Conservation (phyloP, 768 basidiomycete species). For the Mycena sanguinolenta region DNA sequence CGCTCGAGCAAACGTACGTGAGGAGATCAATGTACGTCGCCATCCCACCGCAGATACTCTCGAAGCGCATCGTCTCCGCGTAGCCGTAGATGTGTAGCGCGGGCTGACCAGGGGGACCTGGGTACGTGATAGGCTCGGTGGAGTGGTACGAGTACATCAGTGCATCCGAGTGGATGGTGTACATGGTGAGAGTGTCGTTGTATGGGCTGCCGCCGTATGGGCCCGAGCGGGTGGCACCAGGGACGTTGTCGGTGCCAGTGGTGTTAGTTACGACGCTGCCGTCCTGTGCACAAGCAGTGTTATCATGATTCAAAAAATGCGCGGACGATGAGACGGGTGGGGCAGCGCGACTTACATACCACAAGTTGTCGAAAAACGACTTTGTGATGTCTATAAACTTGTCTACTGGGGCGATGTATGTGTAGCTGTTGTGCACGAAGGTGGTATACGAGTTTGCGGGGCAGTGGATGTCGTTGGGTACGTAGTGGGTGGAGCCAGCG, state of each 20-base stretch:
- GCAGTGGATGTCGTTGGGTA: slow-evolving; percentile 16
- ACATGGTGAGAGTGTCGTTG: slow-evolving; percentile 7
- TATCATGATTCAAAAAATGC: too few species aligned
- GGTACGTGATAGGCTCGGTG: not conserved
- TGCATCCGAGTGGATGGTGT: not conserved
- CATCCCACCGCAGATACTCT: too few species aligned
- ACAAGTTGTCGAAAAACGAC: slow-evolving; percentile 25
- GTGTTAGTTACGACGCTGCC: too few species aligned
- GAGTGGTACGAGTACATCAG: not conserved
- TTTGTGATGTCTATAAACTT: slow-evolving; percentile 22
- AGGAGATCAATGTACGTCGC: not conserved
- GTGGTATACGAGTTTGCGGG: not conserved
- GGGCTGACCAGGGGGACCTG: not conserved
- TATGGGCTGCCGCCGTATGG: too few species aligned
- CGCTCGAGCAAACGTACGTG: not conserved
- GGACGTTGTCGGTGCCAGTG: too few species aligned
- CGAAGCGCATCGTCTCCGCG: slow-evolving; percentile 2
- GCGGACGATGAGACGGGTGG: too few species aligned
- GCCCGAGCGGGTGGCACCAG: too few species aligned
- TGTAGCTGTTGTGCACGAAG: slow-evolving; percentile 32
- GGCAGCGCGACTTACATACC: slow-evolving; percentile 38
- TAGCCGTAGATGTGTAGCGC: not conserved
- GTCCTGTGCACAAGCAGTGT: too few species aligned
- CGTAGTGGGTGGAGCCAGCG: too few species aligned
- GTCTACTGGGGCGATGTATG: slow-evolving; percentile 19